These are phyloP conservation scores for Pelargonium nanum DNA, from an alignment of 345 rosid genomes.

Conservation along the genomic window DNA sequence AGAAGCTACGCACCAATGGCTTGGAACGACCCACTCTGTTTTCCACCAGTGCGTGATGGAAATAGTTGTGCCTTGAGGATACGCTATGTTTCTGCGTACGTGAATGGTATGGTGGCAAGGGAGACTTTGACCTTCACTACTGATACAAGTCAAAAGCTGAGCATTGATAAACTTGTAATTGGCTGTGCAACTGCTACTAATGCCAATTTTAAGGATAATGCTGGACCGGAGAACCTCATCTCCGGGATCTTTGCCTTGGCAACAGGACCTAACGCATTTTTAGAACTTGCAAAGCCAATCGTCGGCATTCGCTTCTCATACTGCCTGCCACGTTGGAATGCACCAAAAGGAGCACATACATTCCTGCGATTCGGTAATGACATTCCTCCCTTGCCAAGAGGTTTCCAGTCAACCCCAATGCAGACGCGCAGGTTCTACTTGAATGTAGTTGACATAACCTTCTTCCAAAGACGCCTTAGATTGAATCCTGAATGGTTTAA, in stretches of 20 bases:
- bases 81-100: too few relatives aligned
- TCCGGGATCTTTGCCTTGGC: conserved; percentile 8
- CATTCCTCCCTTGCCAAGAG: background rate
- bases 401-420: background rate
- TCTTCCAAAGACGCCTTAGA: background rate
- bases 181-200: background rate
- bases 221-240: background rate
- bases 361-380: background rate
- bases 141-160: background rate
- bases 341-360: too few relatives aligned
- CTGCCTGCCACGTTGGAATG: conserved; percentile 4
- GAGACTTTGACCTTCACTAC: background rate
- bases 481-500: conserved; percentile 2
- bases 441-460: background rate
- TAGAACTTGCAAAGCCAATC: background rate
- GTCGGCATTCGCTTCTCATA: conserved; percentile 7
- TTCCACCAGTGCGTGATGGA: background rate
- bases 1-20: background rate
- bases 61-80: too few relatives aligned
- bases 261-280: background rate
- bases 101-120: background rate
- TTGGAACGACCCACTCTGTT: background rate
- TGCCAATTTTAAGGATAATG: background rate
- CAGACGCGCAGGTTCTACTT: background rate
- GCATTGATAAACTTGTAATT: too few relatives aligned